Base-by-base conservation (phyloP, 2,329 filamentous ascomycete species). In the Rhynchosporium graminicola region DNA sequence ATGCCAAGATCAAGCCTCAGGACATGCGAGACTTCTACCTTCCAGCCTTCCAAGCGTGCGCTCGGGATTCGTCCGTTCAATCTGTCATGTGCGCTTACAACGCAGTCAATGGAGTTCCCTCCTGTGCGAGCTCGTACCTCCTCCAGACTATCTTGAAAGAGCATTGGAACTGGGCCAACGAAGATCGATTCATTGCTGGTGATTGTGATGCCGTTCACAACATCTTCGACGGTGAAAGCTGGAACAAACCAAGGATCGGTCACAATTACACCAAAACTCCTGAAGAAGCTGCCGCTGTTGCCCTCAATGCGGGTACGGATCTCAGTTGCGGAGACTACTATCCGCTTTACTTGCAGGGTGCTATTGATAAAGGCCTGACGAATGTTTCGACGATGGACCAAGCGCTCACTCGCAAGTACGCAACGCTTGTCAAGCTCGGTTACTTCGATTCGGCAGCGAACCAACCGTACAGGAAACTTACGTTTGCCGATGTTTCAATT, bases 21-120 rank as follows among this genome's bases (percentile, higher is more conserved):
- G 87, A 91, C 63, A 75, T 90, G 4, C 79, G 82, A 0, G 87
- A 89, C 68, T 90, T 89, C 74, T 90, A 88, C 70, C 78, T 88
- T 45, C 86, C 84, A 0, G 81, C 86, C 0, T 90, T 90, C 75
- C 78, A 87, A 69, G 80, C 80, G 71, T 89, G 87, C 72, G 84
- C 81, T 51, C 78, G 82, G 9, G 83, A 87, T 69, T 80, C 81
- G 3, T 79, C 80, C 51, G 82, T 82, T 4, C 50, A 42, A 78
- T 79, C 13, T 87, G 77, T 87, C 66, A 87, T 87, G 84, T 86
- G 83, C 68, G 81, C 80, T 0, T 87, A 87, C 72, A 87, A 90
- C 65, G 77, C 85, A 0, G 78, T 90, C 45, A 88, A 90, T 61
- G 87, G 87, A 0, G 80, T 85, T 0, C 87, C 87, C 0, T 80